These are phyloP conservation scores for Helianthus tuberosus DNA, from an alignment of 129 eudicot species.

Conservation along the genomic window DNA sequence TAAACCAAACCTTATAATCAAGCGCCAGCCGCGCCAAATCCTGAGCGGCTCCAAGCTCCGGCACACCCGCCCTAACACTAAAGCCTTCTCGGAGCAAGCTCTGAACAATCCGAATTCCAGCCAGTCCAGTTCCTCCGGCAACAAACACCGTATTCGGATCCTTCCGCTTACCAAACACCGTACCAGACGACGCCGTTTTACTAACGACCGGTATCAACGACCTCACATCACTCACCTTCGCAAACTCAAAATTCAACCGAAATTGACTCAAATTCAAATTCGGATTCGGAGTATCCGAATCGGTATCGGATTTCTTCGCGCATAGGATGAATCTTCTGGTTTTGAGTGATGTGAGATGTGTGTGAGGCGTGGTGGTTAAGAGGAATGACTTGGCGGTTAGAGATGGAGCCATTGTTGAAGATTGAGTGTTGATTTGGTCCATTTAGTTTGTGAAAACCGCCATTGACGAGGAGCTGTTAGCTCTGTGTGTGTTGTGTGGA, in stretches of 20 bases:
- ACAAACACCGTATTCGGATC: conserved; percentile 92
- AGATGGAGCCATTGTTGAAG: conserved; percentile 66
- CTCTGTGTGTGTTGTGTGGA: conserved; percentile 9
- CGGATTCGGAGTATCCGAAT: conserved; percentile 6
- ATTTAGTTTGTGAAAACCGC: conserved; percentile 30
- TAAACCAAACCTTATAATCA: conserved; percentile 62
- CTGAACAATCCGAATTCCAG: conserved; percentile 78
- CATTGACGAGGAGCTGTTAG: conserved; percentile 17
- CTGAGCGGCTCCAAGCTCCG: conserved; percentile 76
- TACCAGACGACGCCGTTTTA: conserved; percentile 48
- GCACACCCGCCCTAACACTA: conserved; percentile 87
- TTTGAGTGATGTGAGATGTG: conserved; percentile 29
- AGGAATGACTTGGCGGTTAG: conserved; percentile 70
- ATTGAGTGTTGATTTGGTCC: neutral
- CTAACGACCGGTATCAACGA: conserved; percentile 66
- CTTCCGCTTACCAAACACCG: conserved; percentile 61
- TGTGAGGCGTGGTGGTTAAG: conserved; percentile 53
- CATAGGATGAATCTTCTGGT: conserved; percentile 41
- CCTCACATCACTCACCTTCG: conserved; percentile 61
- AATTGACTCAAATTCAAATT: conserved; percentile 44
- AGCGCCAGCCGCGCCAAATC: conserved; percentile 94
- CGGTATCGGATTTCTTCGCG: conserved; percentile 46
- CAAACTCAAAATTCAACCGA: conserved; percentile 52
- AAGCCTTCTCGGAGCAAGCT: conserved; percentile 76
- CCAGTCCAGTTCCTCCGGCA: conserved; percentile 86